Evolutionary conservation across 2,329 filamentous ascomycete species (phyloP).

Genomic region (Colletotrichum spaethianum): DNA sequence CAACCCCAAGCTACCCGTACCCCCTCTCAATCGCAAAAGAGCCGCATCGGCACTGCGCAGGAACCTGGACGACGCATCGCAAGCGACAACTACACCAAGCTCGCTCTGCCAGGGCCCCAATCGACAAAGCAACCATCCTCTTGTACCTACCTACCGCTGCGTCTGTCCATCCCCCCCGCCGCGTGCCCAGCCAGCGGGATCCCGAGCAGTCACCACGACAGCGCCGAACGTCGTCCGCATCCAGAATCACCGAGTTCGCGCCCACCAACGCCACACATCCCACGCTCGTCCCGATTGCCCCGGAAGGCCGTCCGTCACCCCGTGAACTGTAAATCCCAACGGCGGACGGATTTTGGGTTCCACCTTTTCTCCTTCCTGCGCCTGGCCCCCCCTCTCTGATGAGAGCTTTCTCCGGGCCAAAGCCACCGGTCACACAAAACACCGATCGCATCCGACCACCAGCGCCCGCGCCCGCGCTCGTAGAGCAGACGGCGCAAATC

Average conservation of each 20-base stretch:
- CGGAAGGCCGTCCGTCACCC: conserved; percentile 2
- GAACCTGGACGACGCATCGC: not conserved
- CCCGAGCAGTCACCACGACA: conserved; percentile 30
- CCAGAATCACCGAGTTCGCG: conserved; percentile 2
- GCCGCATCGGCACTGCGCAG: conserved; percentile 11
- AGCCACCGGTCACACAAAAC: conserved; percentile 29
- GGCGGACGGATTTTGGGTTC: conserved; percentile 13
- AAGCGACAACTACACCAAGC: not conserved
- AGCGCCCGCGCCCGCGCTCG: not conserved
- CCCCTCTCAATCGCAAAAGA: conserved; percentile 7
- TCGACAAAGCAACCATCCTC: not conserved
- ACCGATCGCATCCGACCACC: not conserved
- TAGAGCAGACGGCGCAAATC: not conserved
- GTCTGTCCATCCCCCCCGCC: not conserved
- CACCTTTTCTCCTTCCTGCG: conserved; percentile 3
- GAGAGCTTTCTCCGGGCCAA: not conserved
- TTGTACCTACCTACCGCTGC: not conserved
- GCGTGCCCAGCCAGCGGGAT: conserved; percentile 17
- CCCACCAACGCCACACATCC: not conserved
- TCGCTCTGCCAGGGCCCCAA: not conserved
- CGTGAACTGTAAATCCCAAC: conserved; percentile 18
- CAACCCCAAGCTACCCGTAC: conserved; percentile 8
- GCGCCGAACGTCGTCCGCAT: conserved; percentile 31
- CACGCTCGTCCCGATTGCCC: not conserved
- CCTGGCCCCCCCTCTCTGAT: not conserved